Evolutionary conservation across 495 filamentous ascomycete species (phyloP), one percentile per base, ranked within the genome.

Genomic region (Trichocladium uniseriatum): DNA sequence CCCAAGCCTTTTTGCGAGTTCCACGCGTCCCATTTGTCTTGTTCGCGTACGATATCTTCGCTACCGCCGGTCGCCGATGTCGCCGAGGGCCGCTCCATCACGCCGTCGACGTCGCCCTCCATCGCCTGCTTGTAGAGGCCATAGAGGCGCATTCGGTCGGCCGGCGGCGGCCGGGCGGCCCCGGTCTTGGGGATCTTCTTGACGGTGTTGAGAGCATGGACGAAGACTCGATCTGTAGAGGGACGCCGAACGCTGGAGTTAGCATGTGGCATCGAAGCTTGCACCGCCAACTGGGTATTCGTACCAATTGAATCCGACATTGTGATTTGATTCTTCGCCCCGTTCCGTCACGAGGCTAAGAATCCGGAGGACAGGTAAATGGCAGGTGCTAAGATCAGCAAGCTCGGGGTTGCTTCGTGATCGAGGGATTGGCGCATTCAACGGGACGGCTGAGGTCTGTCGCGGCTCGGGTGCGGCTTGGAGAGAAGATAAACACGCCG

Each of bases 51-150:
- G 9, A 75, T 43, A 13, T 79, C 77, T 36, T 77, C 71, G 20
- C 60, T 38, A 46, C 58, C 61, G 22, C 56, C 38, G 15, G 43
- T 2, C 13, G 41, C 21, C 29, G 6, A 40, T 43, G 11, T 45
- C 21, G 77, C 73, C 39, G 78, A 69, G 20, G 91, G 91, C 19
- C 89, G 77, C 58, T 89, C 82, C 85, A 95, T 92, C 1, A 95
- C 84, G 29, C 86, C 86, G 56, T 87, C 84, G 5, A 96, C 90
- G 69, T 97, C 89, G 28, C 92, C 92, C 69, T 97, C 89, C 90
- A 95, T 97, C 54, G 87, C 89, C 70, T 98, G 92, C 66, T 98
- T 98, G 70, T 97, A 98, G 52, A 98, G 76, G 43, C 92, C 92
- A 81, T 98, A 98, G 47, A 98, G 82, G 54, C 82, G 83, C 56